A percentile compares a stretch with the other conserved stretches of the same genome.
Conservation (phyloP, 2,329 filamentous ascomycete genomes). For the Arthrobotrys musiformis region DNA sequence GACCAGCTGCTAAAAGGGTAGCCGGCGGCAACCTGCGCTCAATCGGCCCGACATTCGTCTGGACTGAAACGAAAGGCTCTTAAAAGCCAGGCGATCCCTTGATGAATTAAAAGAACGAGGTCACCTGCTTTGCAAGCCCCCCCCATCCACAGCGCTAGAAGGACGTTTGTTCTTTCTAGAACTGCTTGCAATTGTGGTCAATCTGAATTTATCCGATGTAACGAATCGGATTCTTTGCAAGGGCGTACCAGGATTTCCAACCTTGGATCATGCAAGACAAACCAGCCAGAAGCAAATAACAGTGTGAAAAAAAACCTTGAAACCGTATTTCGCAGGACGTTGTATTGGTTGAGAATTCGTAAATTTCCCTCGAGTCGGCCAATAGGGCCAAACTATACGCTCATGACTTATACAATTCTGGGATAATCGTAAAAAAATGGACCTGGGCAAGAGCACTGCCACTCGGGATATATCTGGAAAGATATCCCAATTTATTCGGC, state of each 20-base stretch:
- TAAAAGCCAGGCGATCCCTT: conserved; percentile 13
- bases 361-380: conserved; percentile 25
- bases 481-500: conserved; percentile 7
- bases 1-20: conserved; percentile 6
- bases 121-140: conserved; percentile 44
- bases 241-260: conserved; percentile 34
- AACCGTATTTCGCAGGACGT: conserved; percentile 6
- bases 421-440: conserved; percentile 2
- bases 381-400: conserved; percentile 12
- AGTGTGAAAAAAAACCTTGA: neutral
- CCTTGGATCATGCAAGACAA: conserved; percentile 45
- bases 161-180: conserved; percentile 41
- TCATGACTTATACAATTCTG: conserved; percentile 15
- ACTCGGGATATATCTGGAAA: conserved; percentile 44
- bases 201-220: conserved; percentile 54
- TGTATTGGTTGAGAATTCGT: conserved; percentile 22
- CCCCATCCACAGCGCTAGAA: conserved; percentile 19
- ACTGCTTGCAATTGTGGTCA: conserved; percentile 40
- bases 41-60: conserved; percentile 37
- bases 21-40: conserved; percentile 25
- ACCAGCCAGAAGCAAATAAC: conserved; percentile 18
- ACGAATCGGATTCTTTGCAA: conserved; percentile 56
- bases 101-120: conserved; percentile 21
- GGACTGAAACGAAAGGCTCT: conserved; percentile 32
- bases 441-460: conserved; percentile 11